Evolutionary conservation across 768 basidiomycete genomes (phyloP).

Genomic region (Trichaptum fuscoviolaceum): DNA sequence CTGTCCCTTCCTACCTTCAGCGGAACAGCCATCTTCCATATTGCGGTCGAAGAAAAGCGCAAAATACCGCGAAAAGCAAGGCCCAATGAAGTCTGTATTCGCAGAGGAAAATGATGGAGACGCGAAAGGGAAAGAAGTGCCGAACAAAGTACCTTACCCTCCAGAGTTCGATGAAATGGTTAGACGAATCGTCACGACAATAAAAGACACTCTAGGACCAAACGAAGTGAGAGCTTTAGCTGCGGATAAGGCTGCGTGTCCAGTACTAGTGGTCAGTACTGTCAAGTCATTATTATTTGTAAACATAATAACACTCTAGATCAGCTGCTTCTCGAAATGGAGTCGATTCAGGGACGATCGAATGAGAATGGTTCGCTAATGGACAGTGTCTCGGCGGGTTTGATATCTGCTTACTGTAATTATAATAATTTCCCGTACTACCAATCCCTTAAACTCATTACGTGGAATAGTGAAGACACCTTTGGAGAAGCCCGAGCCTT

Average conservation of each 20-base stretch:
- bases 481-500: slow-evolving; percentile 38
- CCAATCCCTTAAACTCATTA: slow-evolving; percentile 2
- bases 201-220: slow-evolving; percentile 49
- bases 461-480: slow-evolving; percentile 30
- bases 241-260: slow-evolving; percentile 71
- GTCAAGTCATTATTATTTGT: slow-evolving; percentile 5
- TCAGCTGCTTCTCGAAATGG: slow-evolving; percentile 80
- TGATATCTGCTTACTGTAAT: slow-evolving; percentile 63
- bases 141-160: slow-evolving; percentile 30
- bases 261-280: slow-evolving; percentile 58
- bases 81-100: slow-evolving; percentile 77
- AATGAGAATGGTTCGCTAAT: slow-evolving; percentile 66
- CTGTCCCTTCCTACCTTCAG: slow-evolving; percentile 47
- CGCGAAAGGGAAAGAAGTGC: slow-evolving; percentile 25
- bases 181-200: slow-evolving; percentile 39
- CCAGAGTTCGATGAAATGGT: slow-evolving; percentile 42
- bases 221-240: slow-evolving; percentile 79
- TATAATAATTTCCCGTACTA: slow-evolving; percentile 11
- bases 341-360: slow-evolving; percentile 58
- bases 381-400: slow-evolving; percentile 74
- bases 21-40: slow-evolving; percentile 29
- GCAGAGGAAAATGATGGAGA: slow-evolving; percentile 30
- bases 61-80: slow-evolving; percentile 78
- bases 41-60: slow-evolving; percentile 84
- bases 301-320: slow-evolving; percentile 10